Conservation (phyloP, 192 early-diverging fungal genomes). For the Haplosporangium gracile region DNA sequence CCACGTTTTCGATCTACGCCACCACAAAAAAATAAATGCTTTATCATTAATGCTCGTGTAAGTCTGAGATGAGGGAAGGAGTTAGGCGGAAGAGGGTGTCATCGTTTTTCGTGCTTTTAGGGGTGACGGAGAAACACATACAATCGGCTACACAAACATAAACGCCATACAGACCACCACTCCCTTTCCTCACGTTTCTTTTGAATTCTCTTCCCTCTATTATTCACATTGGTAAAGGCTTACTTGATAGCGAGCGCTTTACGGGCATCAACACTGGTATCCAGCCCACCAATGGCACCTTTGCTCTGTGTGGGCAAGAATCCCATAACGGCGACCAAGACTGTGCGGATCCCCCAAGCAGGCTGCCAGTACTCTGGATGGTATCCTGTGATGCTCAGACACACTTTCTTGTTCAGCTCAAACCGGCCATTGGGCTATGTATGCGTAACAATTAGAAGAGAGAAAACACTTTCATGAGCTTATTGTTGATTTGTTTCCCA, state of each 20-base stretch:
- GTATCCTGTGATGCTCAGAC: conserved; percentile 92
- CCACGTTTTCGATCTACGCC: conserved; percentile 57
- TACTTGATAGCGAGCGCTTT: conserved; percentile 70
- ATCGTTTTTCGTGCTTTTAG: not conserved
- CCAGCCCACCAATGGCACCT: conserved; percentile 84
- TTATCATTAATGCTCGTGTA: not conserved
- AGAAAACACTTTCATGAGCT: not conserved
- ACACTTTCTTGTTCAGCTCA: conserved; percentile 94
- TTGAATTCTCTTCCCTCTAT: not conserved
- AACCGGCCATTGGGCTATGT: conserved; percentile 86
- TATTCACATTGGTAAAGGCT: not conserved
- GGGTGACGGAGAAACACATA: not conserved
- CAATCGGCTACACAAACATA: not conserved
- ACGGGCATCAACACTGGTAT: conserved; percentile 77
- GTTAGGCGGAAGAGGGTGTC: not conserved
- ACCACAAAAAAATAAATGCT: not conserved
- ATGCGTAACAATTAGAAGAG: not conserved
- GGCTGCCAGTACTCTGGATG: conserved; percentile 98
- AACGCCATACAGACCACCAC: not conserved
- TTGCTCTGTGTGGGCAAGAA: conserved; percentile 92
- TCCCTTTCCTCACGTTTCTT: not conserved
- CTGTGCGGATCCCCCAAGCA: conserved; percentile 96
- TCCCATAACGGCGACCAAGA: conserved; percentile 87
- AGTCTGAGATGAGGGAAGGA: not conserved
- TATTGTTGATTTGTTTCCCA: not conserved